Percentiles rank a stretch among this genome's conserved stretches.
Evolutionary conservation across 148 eudicot genomes (phyloP).

Genomic region (Cornus controversa): DNA sequence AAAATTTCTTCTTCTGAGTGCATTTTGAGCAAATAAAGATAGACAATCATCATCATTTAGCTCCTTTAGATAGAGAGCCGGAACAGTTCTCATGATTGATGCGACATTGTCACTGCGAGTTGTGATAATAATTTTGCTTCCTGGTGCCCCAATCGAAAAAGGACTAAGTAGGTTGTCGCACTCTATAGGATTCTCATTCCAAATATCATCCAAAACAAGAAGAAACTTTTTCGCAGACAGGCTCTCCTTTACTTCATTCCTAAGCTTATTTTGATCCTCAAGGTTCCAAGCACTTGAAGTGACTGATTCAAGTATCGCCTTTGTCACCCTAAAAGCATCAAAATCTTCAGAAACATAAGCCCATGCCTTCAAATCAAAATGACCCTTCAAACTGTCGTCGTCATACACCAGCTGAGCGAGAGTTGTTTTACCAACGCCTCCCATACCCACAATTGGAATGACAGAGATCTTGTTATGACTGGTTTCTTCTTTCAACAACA

Average conservation of each 20-base stretch:
- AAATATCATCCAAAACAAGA: constrained; percentile 21
- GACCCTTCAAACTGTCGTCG: background rate
- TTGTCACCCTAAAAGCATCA: background rate
- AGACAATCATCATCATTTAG: background rate
- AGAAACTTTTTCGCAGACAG: constrained; percentile 10
- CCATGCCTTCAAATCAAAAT: constrained; percentile 20
- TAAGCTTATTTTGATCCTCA: background rate
- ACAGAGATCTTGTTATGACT: background rate
- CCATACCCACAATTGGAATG: constrained; percentile 30
- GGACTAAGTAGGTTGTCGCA: background rate
- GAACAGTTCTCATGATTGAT: constrained; percentile 8
- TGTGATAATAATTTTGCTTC: constrained; percentile 27
- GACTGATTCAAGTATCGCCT: constrained; percentile 1
- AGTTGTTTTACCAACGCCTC: constrained; percentile 25
- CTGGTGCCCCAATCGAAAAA: constrained; percentile 11
- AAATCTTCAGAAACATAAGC: background rate
- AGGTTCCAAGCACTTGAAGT: background rate
- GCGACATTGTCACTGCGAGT: constrained; percentile 13
- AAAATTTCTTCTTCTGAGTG: background rate
- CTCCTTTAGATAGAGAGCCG: background rate
- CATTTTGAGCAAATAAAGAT: background rate
- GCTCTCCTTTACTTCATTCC: background rate
- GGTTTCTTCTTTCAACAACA: background rate
- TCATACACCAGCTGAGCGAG: constrained; percentile 24
- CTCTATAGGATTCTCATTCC: constrained; percentile 14